phyloP scores from a whole-genome alignment of 129 eudicot genomes.

The Flaveria robusta region DNA sequence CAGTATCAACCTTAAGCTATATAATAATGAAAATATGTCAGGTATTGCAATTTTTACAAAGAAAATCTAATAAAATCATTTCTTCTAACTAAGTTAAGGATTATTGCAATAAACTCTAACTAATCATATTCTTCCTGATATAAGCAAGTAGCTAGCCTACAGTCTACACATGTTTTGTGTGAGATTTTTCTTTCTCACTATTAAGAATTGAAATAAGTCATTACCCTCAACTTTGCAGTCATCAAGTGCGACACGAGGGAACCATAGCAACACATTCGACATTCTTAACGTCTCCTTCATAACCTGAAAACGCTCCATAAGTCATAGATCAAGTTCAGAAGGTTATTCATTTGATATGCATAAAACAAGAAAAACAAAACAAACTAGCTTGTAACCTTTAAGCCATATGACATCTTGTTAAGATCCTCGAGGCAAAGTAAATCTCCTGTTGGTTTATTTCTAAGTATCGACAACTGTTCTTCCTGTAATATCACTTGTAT shows the following conservation, averaged over 20 bases:
- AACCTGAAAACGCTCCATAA: conserved; percentile 38
- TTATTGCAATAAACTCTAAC: too few relatives aligned
- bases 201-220: not conserved
- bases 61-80: too few relatives aligned
- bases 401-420: conserved; percentile 55
- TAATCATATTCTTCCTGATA: too few relatives aligned
- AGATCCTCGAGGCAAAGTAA: conserved; percentile 49
- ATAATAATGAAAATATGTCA: too few relatives aligned
- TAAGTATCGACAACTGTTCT: conserved; percentile 48
- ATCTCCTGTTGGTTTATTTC: conserved; percentile 42
- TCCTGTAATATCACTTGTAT: conserved; percentile 40
- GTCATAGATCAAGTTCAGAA: not conserved
- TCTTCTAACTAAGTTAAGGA: too few relatives aligned
- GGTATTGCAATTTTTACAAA: too few relatives aligned
- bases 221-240: conserved; percentile 55
- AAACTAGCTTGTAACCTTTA: conserved; percentile 39
- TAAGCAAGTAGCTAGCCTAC: not conserved
- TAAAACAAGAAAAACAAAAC: not conserved
- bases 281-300: conserved; percentile 63
- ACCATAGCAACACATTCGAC: conserved; percentile 61
- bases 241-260: conserved; percentile 53
- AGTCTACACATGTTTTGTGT: not conserved
- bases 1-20: conserved; percentile 11
- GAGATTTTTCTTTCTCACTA: not conserved
- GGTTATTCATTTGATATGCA: conserved; percentile 1